phyloP scores from a whole-genome alignment of 306 rosid genomes.

The Quillaja saponaria region DNA sequence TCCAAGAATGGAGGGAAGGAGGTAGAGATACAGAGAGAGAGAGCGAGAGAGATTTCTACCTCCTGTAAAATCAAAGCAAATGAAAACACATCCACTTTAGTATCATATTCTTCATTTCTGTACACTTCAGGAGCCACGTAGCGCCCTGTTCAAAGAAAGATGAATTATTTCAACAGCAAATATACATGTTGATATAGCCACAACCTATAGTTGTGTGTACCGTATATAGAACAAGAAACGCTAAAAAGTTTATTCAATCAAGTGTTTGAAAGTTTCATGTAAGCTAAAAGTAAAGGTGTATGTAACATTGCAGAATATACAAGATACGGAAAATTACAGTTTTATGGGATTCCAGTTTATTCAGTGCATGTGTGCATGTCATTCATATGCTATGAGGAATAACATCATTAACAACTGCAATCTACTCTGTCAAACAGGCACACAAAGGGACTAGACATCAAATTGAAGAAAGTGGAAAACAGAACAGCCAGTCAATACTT shows the following conservation, averaged over 20 bases:
- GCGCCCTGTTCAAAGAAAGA: constrained; percentile 42
- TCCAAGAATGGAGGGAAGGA: background rate
- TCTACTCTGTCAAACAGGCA: background rate
- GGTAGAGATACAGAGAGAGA: background rate
- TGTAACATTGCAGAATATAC: constrained; percentile 10
- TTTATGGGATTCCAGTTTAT: too few relatives aligned
- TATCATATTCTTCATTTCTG: constrained; percentile 53
- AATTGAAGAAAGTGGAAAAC: too few relatives aligned
- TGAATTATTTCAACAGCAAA: constrained; percentile 21
- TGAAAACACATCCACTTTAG: constrained; percentile 55
- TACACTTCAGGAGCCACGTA: constrained; percentile 66
- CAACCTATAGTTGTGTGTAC: too few relatives aligned
- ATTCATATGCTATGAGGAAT: too few relatives aligned
- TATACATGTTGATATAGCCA: too few relatives aligned
- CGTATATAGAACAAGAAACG: too few relatives aligned
- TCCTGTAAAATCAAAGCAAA: constrained; percentile 58
- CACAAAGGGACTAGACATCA: too few relatives aligned
- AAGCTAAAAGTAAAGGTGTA: background rate
- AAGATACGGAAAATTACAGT: constrained; percentile 18
- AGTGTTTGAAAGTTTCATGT: too few relatives aligned
- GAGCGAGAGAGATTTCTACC: constrained; percentile 31
- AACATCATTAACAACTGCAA: background rate
- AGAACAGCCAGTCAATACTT: too few relatives aligned
- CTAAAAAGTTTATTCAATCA: too few relatives aligned
- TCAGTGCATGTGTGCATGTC: too few relatives aligned